These are phyloP conservation scores for Yamadazyma trypodendri DNA, from an alignment of 1,139 yeast genomes.

Conservation along the genomic window DNA sequence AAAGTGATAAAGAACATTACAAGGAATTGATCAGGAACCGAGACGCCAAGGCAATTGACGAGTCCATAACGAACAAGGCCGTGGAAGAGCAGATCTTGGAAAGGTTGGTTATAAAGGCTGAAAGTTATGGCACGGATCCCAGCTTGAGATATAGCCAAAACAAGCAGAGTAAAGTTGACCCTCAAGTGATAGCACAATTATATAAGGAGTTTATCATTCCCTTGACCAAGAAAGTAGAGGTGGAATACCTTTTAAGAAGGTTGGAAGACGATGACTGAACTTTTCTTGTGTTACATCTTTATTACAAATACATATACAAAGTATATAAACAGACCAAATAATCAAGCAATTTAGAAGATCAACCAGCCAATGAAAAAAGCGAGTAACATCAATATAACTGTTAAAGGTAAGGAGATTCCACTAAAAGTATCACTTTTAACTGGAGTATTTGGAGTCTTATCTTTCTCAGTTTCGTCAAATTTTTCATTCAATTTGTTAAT, in stretches of 20 bases:
- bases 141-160: conserved; percentile 65
- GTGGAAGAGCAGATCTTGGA: conserved; percentile 84
- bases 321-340: conserved; percentile 1
- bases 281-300: background rate
- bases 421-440: conserved; percentile 26
- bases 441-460: conserved; percentile 7
- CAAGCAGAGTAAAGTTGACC: conserved; percentile 75
- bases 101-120: conserved; percentile 76
- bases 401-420: conserved; percentile 54
- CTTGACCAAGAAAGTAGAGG: conserved; percentile 90
- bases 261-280: conserved; percentile 55
- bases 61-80: conserved; percentile 77
- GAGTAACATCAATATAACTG: conserved; percentile 49
- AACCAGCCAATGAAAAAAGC: conserved; percentile 65
- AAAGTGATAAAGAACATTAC: conserved; percentile 62
- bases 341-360: conserved; percentile 36
- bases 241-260: conserved; percentile 82
- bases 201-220: conserved; percentile 91
- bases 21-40: conserved; percentile 60
- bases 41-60: conserved; percentile 74
- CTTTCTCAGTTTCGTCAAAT: conserved; percentile 29
- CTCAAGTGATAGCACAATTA: conserved; percentile 75
- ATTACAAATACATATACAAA: conserved; percentile 5
- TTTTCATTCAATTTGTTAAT: conserved; percentile 44
- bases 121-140: conserved; percentile 87